Percentiles rank a stretch among this genome's conserved stretches.
These are phyloP conservation scores for Pleurozium schreberi DNA, from an alignment of 225 moss, liverwort and hornwort genomes.

Conservation along the genomic window DNA sequence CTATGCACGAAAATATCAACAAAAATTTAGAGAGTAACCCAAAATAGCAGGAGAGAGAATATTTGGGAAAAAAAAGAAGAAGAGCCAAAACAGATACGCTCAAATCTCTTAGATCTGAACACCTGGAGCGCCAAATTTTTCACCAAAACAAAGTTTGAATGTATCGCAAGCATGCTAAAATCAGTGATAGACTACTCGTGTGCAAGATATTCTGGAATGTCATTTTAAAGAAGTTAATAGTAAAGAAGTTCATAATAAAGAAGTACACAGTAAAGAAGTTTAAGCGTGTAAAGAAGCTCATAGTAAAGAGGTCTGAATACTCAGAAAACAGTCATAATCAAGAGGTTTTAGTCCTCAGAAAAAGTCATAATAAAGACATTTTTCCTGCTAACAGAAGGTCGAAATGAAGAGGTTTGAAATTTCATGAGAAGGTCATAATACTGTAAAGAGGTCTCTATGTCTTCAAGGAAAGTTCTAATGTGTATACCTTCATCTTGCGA, in stretches of 20 bases:
- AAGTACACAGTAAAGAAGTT: background rate
- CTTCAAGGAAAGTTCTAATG: background rate
- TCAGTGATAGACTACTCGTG: background rate
- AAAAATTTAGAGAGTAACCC: background rate
- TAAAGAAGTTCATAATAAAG: background rate
- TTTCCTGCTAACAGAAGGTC: background rate
- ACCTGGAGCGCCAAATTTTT: too few relatives aligned
- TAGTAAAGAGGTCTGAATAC: background rate
- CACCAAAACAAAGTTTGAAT: background rate
- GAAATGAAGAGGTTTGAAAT: background rate
- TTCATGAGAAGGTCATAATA: too few relatives aligned
- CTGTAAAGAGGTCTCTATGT: background rate
- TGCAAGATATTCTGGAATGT: background rate
- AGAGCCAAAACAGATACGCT: background rate
- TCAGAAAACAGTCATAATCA: background rate
- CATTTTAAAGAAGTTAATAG: background rate
- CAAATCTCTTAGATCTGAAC: background rate
- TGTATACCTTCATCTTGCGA: constrained; percentile 59
- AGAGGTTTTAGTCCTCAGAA: background rate
- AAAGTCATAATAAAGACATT: background rate
- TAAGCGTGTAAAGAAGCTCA: background rate
- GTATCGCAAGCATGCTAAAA: background rate
- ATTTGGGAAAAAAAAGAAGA: background rate
- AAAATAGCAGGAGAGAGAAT: background rate
- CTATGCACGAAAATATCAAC: background rate